A percentile compares a stretch with the other conserved stretches of the same genome.
These are phyloP conservation scores for Ceratocystis variospora DNA, from an alignment of 2,329 filamentous ascomycete genomes.

Conservation along the genomic window DNA sequence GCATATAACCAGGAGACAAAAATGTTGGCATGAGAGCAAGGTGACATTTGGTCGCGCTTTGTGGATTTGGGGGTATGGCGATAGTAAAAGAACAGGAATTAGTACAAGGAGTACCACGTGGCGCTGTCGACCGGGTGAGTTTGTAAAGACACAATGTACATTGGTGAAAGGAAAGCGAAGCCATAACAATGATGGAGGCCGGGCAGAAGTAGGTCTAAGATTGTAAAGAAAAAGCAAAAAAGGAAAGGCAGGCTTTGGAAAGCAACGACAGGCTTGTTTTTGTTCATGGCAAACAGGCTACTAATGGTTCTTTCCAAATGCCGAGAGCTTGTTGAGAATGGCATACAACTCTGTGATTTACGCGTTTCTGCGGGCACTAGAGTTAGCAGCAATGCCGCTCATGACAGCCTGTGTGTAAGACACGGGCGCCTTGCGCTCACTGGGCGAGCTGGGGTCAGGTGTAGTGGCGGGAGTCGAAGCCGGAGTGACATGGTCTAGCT, in stretches of 20 bases:
- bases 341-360: not conserved
- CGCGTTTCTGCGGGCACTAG: slow-evolving; percentile 6
- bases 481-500: slow-evolving; percentile 32
- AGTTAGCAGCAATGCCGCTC: slow-evolving; percentile 1
- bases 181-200: no score
- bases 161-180: not conserved
- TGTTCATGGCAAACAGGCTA: not conserved
- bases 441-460: slow-evolving; percentile 43
- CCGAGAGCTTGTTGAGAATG: no score
- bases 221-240: not conserved
- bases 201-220: no score
- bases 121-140: not conserved
- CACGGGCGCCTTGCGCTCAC: not conserved
- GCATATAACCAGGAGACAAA: not conserved
- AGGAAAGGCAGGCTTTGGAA: not conserved
- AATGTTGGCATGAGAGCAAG: not conserved
- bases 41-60: not conserved
- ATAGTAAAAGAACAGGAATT: not conserved
- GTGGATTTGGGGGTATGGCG: not conserved
- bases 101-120: not conserved
- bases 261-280: not conserved
- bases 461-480: slow-evolving; percentile 53
- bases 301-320: no score
- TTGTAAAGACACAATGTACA: slow-evolving; percentile 10
- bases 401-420: slow-evolving; percentile 2